Evolutionary conservation across 2,329 filamentous ascomycete genomes (phyloP).

Genomic region (Diaporthe velutina): DNA sequence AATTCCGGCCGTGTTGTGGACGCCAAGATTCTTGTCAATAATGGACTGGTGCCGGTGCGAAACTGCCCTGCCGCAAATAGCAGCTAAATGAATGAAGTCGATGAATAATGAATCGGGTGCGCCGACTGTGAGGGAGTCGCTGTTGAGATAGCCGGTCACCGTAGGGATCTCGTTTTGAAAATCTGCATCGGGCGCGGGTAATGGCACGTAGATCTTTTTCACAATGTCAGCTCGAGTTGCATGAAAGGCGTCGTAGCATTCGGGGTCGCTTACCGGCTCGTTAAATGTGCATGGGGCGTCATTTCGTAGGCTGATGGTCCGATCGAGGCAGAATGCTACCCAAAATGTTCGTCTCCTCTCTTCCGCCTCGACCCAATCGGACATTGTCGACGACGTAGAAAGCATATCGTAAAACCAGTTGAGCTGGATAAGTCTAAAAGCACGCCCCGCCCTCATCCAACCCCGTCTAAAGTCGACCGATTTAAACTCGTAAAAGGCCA

Average conservation of each 20-base stretch:
- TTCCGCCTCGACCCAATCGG: conserved; percentile 26
- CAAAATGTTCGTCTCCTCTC: conserved; percentile 33
- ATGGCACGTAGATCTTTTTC: conserved; percentile 14
- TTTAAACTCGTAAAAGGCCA: conserved; percentile 44
- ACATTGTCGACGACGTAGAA: conserved; percentile 5
- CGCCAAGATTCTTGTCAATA: conserved; percentile 6
- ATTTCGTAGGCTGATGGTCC: conserved; percentile 13
- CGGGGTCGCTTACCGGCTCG: conserved; percentile 1
- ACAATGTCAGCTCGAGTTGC: not conserved
- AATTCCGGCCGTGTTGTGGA: conserved; percentile 10
- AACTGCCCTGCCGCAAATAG: conserved; percentile 14
- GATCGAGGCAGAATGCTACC: conserved; percentile 28
- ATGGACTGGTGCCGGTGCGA: conserved; percentile 20
- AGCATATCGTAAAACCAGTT: conserved; percentile 28
- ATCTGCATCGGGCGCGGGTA: conserved; percentile 9
- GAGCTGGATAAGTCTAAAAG: conserved; percentile 44
- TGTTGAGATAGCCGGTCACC: not conserved
- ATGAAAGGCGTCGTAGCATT: not conserved
- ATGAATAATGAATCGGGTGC: not conserved
- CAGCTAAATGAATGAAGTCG: conserved; percentile 20
- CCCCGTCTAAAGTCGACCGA: conserved; percentile 43
- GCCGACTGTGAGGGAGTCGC: conserved; percentile 12
- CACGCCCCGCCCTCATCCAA: conserved; percentile 45
- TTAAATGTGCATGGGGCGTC: conserved; percentile 28
- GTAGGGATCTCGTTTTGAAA: conserved; percentile 22